Percentiles rank a stretch among this genome's conserved stretches.
Evolutionary conservation across 192 early-diverging fungal genomes (phyloP).

Genomic region (Blastocladiella britannica): DNA sequence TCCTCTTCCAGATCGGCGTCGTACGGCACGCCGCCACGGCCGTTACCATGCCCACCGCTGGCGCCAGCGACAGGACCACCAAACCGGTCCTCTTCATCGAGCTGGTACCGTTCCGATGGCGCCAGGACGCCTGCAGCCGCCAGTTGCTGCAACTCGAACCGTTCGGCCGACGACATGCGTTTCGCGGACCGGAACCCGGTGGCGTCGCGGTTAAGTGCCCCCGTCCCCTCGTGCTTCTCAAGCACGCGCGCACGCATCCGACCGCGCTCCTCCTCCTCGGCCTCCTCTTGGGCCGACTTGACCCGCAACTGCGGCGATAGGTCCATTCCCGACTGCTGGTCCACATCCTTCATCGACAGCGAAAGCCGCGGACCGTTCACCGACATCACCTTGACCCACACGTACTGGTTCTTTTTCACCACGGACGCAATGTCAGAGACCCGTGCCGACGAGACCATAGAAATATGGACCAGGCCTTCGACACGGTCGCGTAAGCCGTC

Average conservation of each 20-base stretch:
- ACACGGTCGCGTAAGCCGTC: constrained; percentile 54
- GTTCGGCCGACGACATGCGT: constrained; percentile 79
- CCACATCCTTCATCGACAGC: constrained; percentile 90
- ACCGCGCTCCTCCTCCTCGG: not conserved
- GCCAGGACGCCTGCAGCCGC: constrained; percentile 83
- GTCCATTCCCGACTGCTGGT: constrained; percentile 77
- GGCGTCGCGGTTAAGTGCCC: not conserved
- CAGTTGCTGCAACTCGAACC: constrained; percentile 93
- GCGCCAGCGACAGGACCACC: too few relatives aligned
- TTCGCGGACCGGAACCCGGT: constrained; percentile 18
- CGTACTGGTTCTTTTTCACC: constrained; percentile 53
- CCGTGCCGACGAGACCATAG: constrained; percentile 38
- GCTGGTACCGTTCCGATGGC: constrained; percentile 13
- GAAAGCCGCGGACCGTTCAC: constrained; percentile 59
- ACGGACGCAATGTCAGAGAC: constrained; percentile 68
- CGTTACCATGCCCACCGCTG: too few relatives aligned
- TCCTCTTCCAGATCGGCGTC: constrained; percentile 77
- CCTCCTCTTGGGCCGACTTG: not conserved
- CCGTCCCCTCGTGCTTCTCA: too few relatives aligned
- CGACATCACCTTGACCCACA: constrained; percentile 91
- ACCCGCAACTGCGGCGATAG: constrained; percentile 60
- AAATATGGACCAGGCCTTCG: constrained; percentile 83
- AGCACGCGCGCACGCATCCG: not conserved
- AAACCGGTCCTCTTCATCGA: constrained; percentile 71
- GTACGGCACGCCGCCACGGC: constrained; percentile 40